Base-by-base conservation (phyloP, 208 protist species). In the Zelonia costaricensis region DNA sequence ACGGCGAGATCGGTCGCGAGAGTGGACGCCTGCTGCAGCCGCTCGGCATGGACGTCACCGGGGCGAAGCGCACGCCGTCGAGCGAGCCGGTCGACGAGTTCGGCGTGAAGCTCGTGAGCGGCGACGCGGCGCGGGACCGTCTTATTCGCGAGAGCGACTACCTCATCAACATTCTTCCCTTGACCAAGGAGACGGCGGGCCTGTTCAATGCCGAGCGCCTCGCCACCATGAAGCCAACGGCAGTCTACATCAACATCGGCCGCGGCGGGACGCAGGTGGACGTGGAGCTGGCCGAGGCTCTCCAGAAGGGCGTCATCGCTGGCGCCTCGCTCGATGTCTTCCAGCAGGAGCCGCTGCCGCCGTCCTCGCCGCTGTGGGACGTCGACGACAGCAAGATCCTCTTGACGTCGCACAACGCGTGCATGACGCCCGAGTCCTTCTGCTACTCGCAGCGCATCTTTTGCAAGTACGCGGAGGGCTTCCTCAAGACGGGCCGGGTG, bases 201-300 rank as follows among this genome's bases (percentile, higher is more conserved):
- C 87, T 96, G 74, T 93, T 96, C 73, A 82, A 91, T 77, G 78
- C 69, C 62, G 69, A 70, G 38, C 44, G 77, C 58, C 93, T 96
- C 62, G 55, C 62, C 38, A 74, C 76, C 44, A 96, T 96, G 91
- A 88, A 88, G 82, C 78, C 70, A 61, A 78, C 40, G 22, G 81
- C 82, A 15, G 68, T 91, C 38, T 94, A 91, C 78, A 91, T 96
- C 78, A 94, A 89, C 66, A 93, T 94, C 62, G 88, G 91, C 40
- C 78, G 91, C 6, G 91, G 91, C 47, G 42, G 59, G 45, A 87
- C 83, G 36, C 80, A 88, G 62, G 67, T 69, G 40, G 91, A 94
- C 52, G 67, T 52, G 9, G 86, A 90, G 55, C 48, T 96, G n/a
- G 42, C 66, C 22, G 65, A 77, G 23, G 91, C 87, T 5, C 70